phyloP scores from a whole-genome alignment of 768 basidiomycete species.

The Termitomyces titanicus region DNA sequence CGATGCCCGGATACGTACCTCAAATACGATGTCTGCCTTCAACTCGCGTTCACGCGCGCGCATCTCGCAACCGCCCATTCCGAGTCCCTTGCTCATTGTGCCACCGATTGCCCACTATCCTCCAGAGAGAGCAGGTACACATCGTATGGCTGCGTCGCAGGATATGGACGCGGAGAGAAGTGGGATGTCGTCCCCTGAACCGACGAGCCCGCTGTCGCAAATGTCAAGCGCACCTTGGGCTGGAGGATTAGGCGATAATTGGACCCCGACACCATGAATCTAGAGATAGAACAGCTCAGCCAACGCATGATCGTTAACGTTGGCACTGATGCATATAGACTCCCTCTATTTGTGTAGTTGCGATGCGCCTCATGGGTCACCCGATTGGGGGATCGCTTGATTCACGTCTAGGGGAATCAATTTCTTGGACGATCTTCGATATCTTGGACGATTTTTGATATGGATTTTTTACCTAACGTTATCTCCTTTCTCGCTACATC shows the following conservation, averaged over 20 bases:
- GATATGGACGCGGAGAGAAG: slow-evolving; percentile 14
- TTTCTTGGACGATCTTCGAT: background rate
- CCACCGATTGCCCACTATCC: slow-evolving; percentile 13
- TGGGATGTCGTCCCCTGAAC: slow-evolving; percentile 21
- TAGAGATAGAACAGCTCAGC: background rate
- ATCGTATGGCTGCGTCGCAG: slow-evolving; percentile 8
- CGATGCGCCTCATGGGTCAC: background rate
- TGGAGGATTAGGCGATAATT: slow-evolving; percentile 34
- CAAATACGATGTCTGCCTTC: slow-evolving; percentile 52
- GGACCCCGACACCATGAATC: slow-evolving; percentile 25
- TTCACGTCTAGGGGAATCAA: background rate
- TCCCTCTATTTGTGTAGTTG: background rate
- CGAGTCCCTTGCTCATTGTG: slow-evolving; percentile 7
- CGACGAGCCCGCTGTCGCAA: slow-evolving; percentile 20
- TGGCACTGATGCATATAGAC: background rate
- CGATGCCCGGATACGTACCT: slow-evolving; percentile 41
- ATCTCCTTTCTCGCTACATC: slow-evolving; percentile 2
- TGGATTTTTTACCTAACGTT: background rate
- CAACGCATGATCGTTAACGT: background rate
- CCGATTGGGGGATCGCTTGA: background rate
- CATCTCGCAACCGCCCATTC: slow-evolving; percentile 14
- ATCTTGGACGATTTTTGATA: background rate
- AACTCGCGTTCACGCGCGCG: slow-evolving; percentile 22
- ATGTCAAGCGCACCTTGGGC: slow-evolving; percentile 37
- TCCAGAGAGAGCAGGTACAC: slow-evolving; percentile 20